Base-by-base conservation (phyloP, 2,329 filamentous ascomycete genomes). In the Microsporum ferrugineum region DNA sequence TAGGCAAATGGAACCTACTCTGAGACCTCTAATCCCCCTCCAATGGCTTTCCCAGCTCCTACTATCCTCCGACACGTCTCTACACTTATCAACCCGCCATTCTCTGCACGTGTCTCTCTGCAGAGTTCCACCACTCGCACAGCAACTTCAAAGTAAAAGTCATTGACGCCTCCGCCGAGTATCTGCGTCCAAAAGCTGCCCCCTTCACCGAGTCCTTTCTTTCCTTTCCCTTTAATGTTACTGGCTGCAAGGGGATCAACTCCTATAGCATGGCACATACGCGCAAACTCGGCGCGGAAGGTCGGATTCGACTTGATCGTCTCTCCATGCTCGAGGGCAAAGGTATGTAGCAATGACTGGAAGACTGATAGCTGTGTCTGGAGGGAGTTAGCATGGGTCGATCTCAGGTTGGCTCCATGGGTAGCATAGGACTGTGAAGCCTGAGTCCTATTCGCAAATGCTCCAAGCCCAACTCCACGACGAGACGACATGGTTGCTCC, bases 111-210 rank as follows among this genome's bases (percentile, higher is more conserved):
- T 51, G 91, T 96, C 59, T 87, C 84, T 4, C 90, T 82, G 71
- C 94, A 99, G 5, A 96, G 85, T 74, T 97, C 92, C 4, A 99
- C 94, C 0, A 97, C 88, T 57, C 89, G 83, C n/a, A 97, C 92
- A 1, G 91, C 94, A 53, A 99, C 84, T 78, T 95, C 92, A 74
- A 97, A 97, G 77, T 97, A 99, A 72, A 99, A 99, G 74, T 99
- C 94, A 72, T 96, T 95, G 67, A 99, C 91, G 68, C 86, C 91
- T 63, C 88, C 84, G 34, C 94, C 94, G 23, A 97, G 81, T 64
- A 97, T 84, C 77, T 96, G 91, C 6, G 90, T 88, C 92, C 94
- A 97, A 62, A 96, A 85, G 62, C 87, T 94, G 17, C 84, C 83
- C 1, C 76, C 79, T 58, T 74, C 73, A 73, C 76, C 58, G n/a